Percentiles rank a stretch among this genome's conserved stretches.
Evolutionary conservation across 1,139 yeast genomes (phyloP).

Genomic region (Blastobotrys ciferrii): DNA sequence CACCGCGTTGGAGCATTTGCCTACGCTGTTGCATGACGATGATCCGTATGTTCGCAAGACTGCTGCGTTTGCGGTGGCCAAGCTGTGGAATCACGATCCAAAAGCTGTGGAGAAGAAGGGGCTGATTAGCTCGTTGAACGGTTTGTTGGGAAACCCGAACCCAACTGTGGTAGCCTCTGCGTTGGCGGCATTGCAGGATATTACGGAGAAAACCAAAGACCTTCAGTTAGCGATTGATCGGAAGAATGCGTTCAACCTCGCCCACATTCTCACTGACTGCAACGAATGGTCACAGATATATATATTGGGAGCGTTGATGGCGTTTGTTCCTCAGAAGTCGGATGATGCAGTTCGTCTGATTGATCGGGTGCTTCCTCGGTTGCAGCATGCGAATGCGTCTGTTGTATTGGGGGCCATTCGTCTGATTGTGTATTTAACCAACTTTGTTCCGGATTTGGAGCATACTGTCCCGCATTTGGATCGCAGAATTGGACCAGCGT

Average conservation of each 20-base stretch:
- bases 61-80: slow-evolving; percentile 69
- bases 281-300: slow-evolving; percentile 83
- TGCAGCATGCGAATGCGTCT: slow-evolving; percentile 79
- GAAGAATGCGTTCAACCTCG: slow-evolving; percentile 53
- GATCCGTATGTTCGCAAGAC: slow-evolving; percentile 65
- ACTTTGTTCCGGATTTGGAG: slow-evolving; percentile 51
- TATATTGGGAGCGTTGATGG: slow-evolving; percentile 64
- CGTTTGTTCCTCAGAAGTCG: slow-evolving; percentile 67
- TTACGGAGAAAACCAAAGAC: slow-evolving; percentile 56
- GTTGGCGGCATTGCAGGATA: slow-evolving; percentile 62
- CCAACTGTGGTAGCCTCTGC: slow-evolving; percentile 71
- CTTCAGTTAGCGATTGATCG: slow-evolving; percentile 56
- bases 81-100: slow-evolving; percentile 59
- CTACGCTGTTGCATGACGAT: slow-evolving; percentile 45
- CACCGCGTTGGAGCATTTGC: slow-evolving; percentile 43
- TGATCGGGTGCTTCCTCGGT: slow-evolving; percentile 66
- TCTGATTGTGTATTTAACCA: slow-evolving; percentile 66
- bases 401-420: slow-evolving; percentile 78
- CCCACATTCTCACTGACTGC: slow-evolving; percentile 49
- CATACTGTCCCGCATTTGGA: slow-evolving; percentile 52
- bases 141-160: slow-evolving; percentile 53
- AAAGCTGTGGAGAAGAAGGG: slow-evolving; percentile 46
- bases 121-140: slow-evolving; percentile 56
- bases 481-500: slow-evolving; percentile 65
- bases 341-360: slow-evolving; percentile 66